Evolutionary conservation across 176 grass and related monocot species (phyloP), one percentile per base, ranked within the genome.

Genomic region (Oryza punctata): DNA sequence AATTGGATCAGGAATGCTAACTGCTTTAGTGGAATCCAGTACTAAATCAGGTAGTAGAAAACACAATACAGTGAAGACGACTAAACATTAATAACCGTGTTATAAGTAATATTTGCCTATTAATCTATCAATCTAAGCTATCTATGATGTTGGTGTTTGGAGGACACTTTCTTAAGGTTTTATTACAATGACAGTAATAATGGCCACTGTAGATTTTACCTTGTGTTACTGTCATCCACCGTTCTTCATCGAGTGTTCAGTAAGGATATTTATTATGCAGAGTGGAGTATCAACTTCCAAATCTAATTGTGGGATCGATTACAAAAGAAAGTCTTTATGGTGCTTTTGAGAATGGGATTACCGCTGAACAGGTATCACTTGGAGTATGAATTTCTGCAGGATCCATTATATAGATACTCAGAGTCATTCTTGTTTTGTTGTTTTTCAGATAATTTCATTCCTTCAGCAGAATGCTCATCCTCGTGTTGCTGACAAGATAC

Each of bases 301-400:
- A 98, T 27, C 91, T 98, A 44, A 90, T 95, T 35, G 96, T 91
- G 70, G 96, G 96, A 87, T 80, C 93, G 78, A 91, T 98, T 65
- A 98, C 87, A 38, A 98, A 95, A 90, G 96, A 95, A 90, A 98
- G 96, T 78, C 81, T 98, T 35, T 98, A 98, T 69, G 87, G 90
- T 75, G 92, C 93, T 46, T 98, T 98, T 85, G 96, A 95, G 41
- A 98, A 95, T 67, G 92, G 96, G 57, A 98, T 98, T 69, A 93
- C 89, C 5, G 91, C 89, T 60, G 91, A 98, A n/a, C 96, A 98
- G 91, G 96, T 89, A 91, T 64, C 35, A 28, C 67, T 80, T 82
- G 46, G 10, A 80, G 77, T 21, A 16, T 8, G 69, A 60, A 57
- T 85, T 69, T 33, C 72, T 65, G 32, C 65, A 70, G 0, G 76